phyloP scores from a whole-genome alignment of 768 basidiomycete genomes.

The Lanmaoa rubissima region DNA sequence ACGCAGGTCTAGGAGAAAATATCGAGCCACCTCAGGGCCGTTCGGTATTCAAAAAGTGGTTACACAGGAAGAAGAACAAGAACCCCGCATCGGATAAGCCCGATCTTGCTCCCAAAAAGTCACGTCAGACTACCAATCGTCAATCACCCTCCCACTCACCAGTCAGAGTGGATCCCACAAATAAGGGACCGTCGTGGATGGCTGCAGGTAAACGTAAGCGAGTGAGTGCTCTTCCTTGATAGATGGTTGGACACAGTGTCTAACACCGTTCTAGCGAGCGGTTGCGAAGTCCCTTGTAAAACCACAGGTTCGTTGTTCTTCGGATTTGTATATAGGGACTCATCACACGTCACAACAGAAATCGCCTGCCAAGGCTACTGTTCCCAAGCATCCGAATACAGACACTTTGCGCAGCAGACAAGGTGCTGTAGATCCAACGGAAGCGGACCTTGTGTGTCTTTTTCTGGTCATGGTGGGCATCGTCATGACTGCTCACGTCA shows the following conservation, averaged over 20 bases:
- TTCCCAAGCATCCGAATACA: background rate
- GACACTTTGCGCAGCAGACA: background rate
- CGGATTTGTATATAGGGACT: background rate
- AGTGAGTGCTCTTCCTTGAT: background rate
- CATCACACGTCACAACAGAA: background rate
- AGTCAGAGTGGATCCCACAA: background rate
- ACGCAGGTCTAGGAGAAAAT: too few species aligned
- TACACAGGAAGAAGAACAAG: too few species aligned
- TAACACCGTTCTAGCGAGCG: too few species aligned
- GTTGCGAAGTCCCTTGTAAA: too few species aligned
- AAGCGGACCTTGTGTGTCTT: background rate
- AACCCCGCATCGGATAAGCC: too few species aligned
- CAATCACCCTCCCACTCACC: background rate
- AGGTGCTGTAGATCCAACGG: too few species aligned
- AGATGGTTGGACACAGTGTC: too few species aligned
- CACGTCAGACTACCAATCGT: background rate
- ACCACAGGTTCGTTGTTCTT: background rate
- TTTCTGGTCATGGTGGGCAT: too few species aligned
- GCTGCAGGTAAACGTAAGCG: background rate
- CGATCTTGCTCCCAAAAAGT: too few species aligned
- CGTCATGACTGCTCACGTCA: too few species aligned
- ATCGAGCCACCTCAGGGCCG: background rate
- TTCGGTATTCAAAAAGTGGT: too few species aligned
- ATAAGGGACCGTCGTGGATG: background rate
- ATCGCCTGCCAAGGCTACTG: background rate